Conservation (phyloP, 78 protist species). For the Pigoraptor vietnamica region DNA sequence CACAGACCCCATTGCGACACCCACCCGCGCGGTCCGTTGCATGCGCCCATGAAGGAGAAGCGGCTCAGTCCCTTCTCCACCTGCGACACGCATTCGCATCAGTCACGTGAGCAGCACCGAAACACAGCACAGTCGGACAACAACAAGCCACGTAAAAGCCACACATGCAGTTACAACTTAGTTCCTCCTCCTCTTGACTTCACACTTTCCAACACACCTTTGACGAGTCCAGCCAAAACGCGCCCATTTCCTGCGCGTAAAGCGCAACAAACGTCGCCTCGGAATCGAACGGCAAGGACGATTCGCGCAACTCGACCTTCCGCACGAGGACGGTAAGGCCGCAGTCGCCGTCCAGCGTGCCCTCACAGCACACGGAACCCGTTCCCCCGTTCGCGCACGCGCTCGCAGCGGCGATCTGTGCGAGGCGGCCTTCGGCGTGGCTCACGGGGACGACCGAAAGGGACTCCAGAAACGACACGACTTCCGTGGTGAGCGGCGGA, state of each 20-base stretch:
- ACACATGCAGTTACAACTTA: no score
- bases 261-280: constrained; percentile 9
- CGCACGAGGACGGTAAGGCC: background rate
- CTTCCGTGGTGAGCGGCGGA: no score
- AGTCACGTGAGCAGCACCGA: background rate
- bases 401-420: no score
- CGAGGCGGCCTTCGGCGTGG: no score
- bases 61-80: constrained; percentile 28
- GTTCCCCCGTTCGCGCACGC: no score
- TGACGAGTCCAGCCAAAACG: constrained; percentile 63
- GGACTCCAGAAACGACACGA: background rate
- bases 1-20: no score
- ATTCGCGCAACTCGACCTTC: no score
- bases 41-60: constrained; percentile 48
- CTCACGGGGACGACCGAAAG: no score
- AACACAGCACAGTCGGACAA: background rate
- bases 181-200: no score
- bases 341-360: background rate
- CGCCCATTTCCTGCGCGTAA: background rate
- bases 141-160: no score
- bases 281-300: background rate
- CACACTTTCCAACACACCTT: constrained; percentile 6
- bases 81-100: background rate
- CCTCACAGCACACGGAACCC: no score
- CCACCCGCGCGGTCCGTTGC: background rate